These are phyloP conservation scores for Fragaria iinumae DNA, from an alignment of 306 rosid species.

Conservation along the genomic window DNA sequence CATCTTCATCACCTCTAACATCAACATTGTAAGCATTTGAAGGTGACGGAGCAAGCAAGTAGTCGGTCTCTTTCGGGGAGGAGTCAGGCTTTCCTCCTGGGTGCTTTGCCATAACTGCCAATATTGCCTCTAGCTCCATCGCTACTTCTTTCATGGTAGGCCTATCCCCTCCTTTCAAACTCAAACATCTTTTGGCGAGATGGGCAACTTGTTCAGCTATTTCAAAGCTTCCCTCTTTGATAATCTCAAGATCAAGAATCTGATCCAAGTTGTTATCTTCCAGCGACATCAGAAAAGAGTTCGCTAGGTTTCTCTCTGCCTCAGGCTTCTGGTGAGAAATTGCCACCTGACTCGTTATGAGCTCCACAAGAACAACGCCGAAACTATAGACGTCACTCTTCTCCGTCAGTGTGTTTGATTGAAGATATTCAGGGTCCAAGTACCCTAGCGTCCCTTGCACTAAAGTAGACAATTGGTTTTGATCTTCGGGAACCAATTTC, in stretches of 20 bases:
- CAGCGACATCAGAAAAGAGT: not conserved
- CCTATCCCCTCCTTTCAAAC: conserved; percentile 5
- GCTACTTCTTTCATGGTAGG: conserved; percentile 14
- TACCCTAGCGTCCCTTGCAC: too few relatives aligned
- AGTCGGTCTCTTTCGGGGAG: not conserved
- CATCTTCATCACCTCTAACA: not conserved
- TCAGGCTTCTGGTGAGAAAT: not conserved
- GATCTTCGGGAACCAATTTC: too few relatives aligned
- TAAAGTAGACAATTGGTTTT: too few relatives aligned
- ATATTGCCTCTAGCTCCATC: not conserved
- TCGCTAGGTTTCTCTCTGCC: not conserved
- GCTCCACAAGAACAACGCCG: conserved; percentile 32
- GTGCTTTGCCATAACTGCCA: not conserved
- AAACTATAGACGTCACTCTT: conserved; percentile 17
- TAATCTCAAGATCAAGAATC: not conserved
- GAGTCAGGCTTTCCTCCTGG: not conserved
- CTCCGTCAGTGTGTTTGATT: too few relatives aligned
- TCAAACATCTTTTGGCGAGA: not conserved
- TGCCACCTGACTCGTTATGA: conserved; percentile 16
- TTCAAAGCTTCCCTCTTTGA: not conserved
- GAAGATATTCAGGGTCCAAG: too few relatives aligned
- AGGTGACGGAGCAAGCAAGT: not conserved
- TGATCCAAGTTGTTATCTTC: not conserved
- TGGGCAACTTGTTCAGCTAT: not conserved
- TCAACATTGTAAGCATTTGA: not conserved